Evolutionary conservation across 441 rosid species (phyloP), one percentile per base, ranked within the genome.

Genomic region (Hura crepitans): DNA sequence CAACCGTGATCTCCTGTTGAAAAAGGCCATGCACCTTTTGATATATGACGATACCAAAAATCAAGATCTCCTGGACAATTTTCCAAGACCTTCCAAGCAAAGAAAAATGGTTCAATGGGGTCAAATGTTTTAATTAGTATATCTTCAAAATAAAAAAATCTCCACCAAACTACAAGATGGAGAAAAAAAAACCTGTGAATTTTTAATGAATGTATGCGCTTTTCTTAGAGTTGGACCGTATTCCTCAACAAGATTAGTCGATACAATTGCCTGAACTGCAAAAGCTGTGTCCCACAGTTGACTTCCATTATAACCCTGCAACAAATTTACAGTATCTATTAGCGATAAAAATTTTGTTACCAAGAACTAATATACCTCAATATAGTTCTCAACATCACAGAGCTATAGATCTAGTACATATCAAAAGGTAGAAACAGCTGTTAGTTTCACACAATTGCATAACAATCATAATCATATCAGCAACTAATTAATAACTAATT

Each of bases 21-120:
- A 80, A 90, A 95, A 64, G 97, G 91, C 97, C 99, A 92, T 69
- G 96, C 99, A 53, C 97, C 99, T 82, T 92, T 95, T 59, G 99
- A 95, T 79, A 92, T 90, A 83, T 95, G 99, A 50, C 96, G 96
- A 42, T 90, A 89, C 97, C 96, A 92, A 79, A 59, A 81, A 37
- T 79, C 69, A 74, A 87, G 93, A 75, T 92, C 86, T 64, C 97
- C 97, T 2, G 89, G 88, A 83, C 96, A 91, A 78, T 95, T 85
- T 53, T 89, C 96, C 74, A 68, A 31, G 43, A 92, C 96, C 98
- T 94, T 84, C 27, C 59, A 77, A 50, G 76, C 43, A 55, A 68
- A 75, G 66, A 63, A 74, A 65, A 75, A 51, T 62, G 28, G 71
- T 31, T 64, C 55, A 75, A 51, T 49, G 23, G 43, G 18, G 61